Evolutionary conservation across 768 basidiomycete genomes (phyloP), one percentile per base, ranked within the genome.

Genomic region (Leucocoprinus leucothites): DNA sequence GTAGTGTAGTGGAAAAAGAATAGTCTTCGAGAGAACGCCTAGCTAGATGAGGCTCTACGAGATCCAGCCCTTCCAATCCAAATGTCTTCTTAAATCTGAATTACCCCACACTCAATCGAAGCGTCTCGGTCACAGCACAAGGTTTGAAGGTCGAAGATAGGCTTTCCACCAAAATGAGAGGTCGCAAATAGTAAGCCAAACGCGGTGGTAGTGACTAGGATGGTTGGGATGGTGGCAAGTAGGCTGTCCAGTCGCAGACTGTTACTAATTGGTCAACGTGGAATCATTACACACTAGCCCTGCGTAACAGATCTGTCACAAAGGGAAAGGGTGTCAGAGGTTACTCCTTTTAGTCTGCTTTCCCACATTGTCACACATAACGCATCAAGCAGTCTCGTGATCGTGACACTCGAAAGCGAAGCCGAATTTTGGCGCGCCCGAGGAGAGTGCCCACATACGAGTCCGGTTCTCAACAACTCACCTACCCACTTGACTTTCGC

Each of bases 221-320:
- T 14, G 28, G 19, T 48, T 11, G n/a, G 34, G 48, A 41, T 49
- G 55, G 9, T 18, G n/a, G n/a, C n/a, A 57, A 21, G 22, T 38
- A 38, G 38, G 38, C 38, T 38, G 38, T 38, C 16, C 38, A 38
- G 38, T 13, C 16, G 14, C 22, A 26, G 11, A 22, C 19, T 24
- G 31, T 31, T 31, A 31, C 18, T 48, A 9, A 38, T 44, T 46
- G 34, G 52, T 53, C 52, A 53, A 53, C 52, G 52, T 53, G 52
- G 52, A 53, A 53, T 46, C 44, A 52, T 52, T 41, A 52, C 31
- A 13, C 40, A 16, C 50, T 25, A 28, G 51, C 9, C 38, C 38
- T 46, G 21, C 35, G 43, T 45, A 43, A 19, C 25, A 22, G 31
- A 44, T 28, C 34, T 22, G 52, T 53, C 44, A 46, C 52, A 53